Evolutionary conservation across 208 protist species (phyloP).

Genomic region (Entamoeba histolytica): DNA sequence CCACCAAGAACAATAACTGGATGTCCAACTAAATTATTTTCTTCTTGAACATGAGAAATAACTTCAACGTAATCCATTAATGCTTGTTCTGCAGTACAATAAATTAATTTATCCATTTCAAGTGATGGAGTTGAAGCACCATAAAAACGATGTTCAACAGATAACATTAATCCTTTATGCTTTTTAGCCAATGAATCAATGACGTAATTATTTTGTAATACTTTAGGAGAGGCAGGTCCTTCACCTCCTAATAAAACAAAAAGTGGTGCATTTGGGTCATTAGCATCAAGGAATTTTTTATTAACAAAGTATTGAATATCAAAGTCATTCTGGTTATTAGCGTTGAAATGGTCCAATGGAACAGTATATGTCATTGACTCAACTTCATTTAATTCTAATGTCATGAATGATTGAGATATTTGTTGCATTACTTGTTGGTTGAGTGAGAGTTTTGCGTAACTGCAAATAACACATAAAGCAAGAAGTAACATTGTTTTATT

Average conservation of each 20-base stretch:
- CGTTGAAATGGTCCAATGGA: neutral
- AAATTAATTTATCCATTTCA: neutral
- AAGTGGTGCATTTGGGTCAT: neutral
- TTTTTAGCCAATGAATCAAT: neutral
- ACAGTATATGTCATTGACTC: neutral
- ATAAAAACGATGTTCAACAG: constrained; percentile 12
- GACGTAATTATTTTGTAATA: neutral
- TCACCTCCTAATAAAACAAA: neutral
- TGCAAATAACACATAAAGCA: neutral
- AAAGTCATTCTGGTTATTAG: neutral
- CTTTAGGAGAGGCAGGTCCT: neutral
- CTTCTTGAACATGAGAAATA: neutral
- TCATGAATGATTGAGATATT: neutral
- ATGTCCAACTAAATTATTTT: neutral
- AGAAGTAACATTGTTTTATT: neutral
- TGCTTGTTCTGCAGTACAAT: constrained; percentile 6
- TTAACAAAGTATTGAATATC: neutral
- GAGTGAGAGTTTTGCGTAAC: neutral
- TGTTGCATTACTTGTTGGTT: neutral
- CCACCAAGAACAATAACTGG: constrained; percentile 5
- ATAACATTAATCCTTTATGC: neutral
- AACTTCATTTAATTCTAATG: neutral
- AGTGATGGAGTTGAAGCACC: neutral
- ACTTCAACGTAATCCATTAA: neutral
- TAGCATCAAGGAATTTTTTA: neutral